Evolutionary conservation across 202 grass and related monocot genomes (phyloP), one percentile per base, ranked within the genome.

Genomic region (Zoysia matrella): DNA sequence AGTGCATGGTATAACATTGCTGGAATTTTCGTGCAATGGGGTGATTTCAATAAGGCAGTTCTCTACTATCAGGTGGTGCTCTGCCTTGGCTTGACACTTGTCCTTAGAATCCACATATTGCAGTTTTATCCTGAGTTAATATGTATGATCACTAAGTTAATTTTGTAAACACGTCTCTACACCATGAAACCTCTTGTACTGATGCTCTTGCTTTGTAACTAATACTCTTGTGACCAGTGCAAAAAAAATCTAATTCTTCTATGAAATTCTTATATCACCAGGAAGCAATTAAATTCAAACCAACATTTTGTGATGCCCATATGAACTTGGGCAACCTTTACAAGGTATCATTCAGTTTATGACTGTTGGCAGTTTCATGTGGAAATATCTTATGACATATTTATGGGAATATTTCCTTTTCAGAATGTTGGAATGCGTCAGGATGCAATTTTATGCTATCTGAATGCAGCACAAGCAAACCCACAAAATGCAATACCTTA

Each of bases 1-100:
- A 85, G 57, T 73, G 87, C 87, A 4, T 89, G 82, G 82, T 82
- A 60, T 41, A 85, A 85, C 46, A 70, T 89, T 78, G 82, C 87
- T 73, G 82, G 82, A 65, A 58, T 89, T 55, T 71, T 89, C 39
- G 73, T 81, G 82, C 77, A 89, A 50, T 80, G 77, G 63, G 87
- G 82, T 52, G 82, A 89, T 73, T 65, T 61, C 69, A 82, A 65
- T 43, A 85, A 69, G 52, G 82, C 87, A 53, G 77, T 76, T 85
- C 8, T 85, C 15, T 89, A 78, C 79, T 89, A 85, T 74, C 85
- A 89, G 77, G 87, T 77, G 18, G 72, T 76, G 51, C 12, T 63
- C 39, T 69, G 63, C 61, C 65, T 47, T 67, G 42, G 39, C 49
- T 48, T 75, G 41, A 42, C 14, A 75, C 15, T 64, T 73, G 11